Evolutionary conservation across 192 early-diverging fungal genomes (phyloP), one percentile per base, ranked within the genome.

Genomic region (Backusella liffmaniae): DNA sequence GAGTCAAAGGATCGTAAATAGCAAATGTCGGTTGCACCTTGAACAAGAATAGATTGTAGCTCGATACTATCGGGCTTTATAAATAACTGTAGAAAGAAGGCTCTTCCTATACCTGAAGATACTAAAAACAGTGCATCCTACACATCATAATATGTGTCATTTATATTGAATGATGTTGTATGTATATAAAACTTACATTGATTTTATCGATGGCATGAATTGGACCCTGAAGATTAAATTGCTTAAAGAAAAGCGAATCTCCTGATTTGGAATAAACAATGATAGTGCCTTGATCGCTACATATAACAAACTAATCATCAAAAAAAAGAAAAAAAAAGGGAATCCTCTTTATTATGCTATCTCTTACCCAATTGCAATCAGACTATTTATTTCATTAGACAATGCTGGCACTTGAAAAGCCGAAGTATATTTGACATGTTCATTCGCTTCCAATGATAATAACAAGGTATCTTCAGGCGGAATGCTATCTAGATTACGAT

Each of bases 161-260:
- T 10, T 12, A 39, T 39, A 10, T 12, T 32, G 37, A 9, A 3
- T 3, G 10, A 39, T 12, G 12, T 39, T 39, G 5, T 39, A 8
- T 39, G n/a, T 18, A 67, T 8, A 21, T 35, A 46, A 7, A 8
- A 30, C 42, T 37, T 42, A 6, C 39, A 39, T 70, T 70, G 6
- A 23, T 70, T 32, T 70, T 30, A 42, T 70, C 69, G 1, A 70
- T 23, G 23, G 42, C 26, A 18, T 49, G 44, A 15, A 71, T 71
- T 6, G 70, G 70, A 30, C 70, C 70, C 30, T 71, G 70, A 5
- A 71, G 21, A 49, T 71, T 71, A 46, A 71, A 49, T n/a, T 71
- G 70, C 29, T 71, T 49, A 36, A 71, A 49, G 12, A 32, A 29
- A 4, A 49, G 29, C 4, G 39, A 46, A 16, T 23, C 21, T 18